Evolutionary conservation across 202 grass and related monocot species (phyloP).

Genomic region (Carex arenaria): DNA sequence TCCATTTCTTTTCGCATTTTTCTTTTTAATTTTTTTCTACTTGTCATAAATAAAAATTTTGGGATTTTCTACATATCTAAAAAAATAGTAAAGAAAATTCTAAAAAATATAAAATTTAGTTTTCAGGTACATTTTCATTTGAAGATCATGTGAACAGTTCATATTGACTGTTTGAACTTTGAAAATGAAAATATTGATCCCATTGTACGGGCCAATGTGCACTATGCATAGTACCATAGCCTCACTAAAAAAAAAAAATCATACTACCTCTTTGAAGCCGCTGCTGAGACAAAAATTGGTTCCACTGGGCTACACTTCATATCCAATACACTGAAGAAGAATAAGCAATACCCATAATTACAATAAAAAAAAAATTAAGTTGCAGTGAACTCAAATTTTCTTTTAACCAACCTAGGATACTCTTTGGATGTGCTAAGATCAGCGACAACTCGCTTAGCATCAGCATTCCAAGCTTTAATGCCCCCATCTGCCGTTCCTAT

Average conservation of each 20-base stretch:
- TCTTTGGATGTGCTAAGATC: slow-evolving; percentile 84
- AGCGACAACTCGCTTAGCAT: slow-evolving; percentile 91
- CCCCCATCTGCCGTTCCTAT: slow-evolving; percentile 96
- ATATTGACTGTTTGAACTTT: no score
- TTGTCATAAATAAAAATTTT: no score
- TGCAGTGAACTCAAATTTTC: slow-evolving; percentile 6
- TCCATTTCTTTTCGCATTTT: no score
- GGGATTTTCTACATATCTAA: no score
- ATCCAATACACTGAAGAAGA: slow-evolving; percentile 65
- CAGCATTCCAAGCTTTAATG: slow-evolving; percentile 99
- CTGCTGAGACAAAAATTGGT: slow-evolving; percentile 88
- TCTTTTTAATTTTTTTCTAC: no score
- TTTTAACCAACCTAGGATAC: slow-evolving; percentile 70
- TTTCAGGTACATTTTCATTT: no score
- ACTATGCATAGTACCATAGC: no score
- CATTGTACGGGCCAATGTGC: no score
- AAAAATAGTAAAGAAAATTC: no score
- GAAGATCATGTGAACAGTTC: no score
- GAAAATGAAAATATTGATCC: no score
- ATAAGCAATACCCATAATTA: slow-evolving; percentile 35
- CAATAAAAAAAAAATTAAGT: not conserved
- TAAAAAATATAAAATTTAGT: no score
- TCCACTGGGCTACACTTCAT: slow-evolving; percentile 97
- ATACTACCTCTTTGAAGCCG: slow-evolving; percentile 78
- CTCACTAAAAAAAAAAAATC: not conserved